Evolutionary conservation across 2,329 filamentous ascomycete genomes (phyloP).

Genomic region (Diplodia scrobiculata): DNA sequence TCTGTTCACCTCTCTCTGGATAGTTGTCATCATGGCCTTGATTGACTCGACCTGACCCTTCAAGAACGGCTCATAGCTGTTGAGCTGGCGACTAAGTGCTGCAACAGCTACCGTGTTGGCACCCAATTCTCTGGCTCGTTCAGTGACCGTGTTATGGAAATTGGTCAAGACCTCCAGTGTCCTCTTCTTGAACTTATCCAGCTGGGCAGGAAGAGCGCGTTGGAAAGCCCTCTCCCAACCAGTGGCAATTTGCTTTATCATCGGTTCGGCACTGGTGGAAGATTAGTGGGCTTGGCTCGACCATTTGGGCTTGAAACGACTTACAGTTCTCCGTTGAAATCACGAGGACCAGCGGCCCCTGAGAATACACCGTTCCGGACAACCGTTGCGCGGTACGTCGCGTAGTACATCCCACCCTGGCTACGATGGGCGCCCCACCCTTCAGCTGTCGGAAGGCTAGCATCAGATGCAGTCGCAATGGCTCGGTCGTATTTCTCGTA

Average conservation of each 20-base stretch:
- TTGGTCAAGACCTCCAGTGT: conserved; percentile 40
- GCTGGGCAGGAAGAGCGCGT: conserved; percentile 46
- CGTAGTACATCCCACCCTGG: conserved; percentile 53
- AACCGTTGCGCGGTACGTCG: conserved; percentile 61
- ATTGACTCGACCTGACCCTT: conserved; percentile 42
- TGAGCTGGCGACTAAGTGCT: conserved; percentile 48
- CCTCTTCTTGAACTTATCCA: conserved; percentile 43
- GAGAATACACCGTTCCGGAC: conserved; percentile 54
- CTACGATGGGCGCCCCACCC: conserved; percentile 45
- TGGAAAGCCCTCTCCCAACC: conserved; percentile 52
- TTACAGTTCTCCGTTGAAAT: conserved; percentile 48
- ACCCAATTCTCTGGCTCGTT: conserved; percentile 45
- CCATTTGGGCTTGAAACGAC: background rate
- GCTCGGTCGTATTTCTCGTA: conserved; percentile 50
- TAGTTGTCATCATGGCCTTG: conserved; percentile 45
- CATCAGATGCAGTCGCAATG: conserved; percentile 45
- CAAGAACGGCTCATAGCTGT: conserved; percentile 49
- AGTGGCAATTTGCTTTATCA: conserved; percentile 47
- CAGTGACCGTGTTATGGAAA: conserved; percentile 51
- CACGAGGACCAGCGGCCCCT: conserved; percentile 44
- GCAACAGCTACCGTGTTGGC: conserved; percentile 46
- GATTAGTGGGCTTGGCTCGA: background rate
- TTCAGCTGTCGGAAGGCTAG: conserved; percentile 40
- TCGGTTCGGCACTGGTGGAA: conserved; percentile 39
- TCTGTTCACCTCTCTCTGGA: conserved; percentile 58